A percentile compares a stretch with the other conserved stretches of the same genome.
Conservation (phyloP, 352 stramenopile species). For the Globisporangium parvum region DNA sequence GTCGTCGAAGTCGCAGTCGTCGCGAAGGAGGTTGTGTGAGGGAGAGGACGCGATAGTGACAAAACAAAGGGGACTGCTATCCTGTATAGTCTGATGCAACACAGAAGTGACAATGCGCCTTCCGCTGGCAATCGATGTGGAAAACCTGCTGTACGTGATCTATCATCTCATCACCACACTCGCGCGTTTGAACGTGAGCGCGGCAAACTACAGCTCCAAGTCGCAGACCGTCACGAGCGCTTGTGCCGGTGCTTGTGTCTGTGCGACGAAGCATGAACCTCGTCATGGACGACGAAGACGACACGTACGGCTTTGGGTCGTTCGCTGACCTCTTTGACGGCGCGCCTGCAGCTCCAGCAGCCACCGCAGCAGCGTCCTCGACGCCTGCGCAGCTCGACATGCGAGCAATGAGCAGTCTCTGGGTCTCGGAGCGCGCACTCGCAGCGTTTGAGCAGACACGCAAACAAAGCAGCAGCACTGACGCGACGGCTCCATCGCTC, state of each 20-base stretch:
- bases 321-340: conserved; percentile 54
- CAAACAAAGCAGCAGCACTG: conserved; percentile 6
- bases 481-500: background rate
- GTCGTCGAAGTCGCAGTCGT: conserved; percentile 9
- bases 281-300: conserved; percentile 50
- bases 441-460: conserved; percentile 28
- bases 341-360: background rate
- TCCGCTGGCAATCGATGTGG: background rate
- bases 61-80: background rate
- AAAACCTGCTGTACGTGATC: background rate
- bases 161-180: too few relatives aligned
- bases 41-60: background rate
- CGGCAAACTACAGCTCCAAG: background rate
- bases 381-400: conserved; percentile 22
- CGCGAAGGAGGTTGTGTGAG: background rate
- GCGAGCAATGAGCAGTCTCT: conserved; percentile 32
- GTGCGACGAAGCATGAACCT: conserved; percentile 5
- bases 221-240: background rate
- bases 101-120: too few relatives aligned
- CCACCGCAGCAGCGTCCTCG: background rate
- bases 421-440: conserved; percentile 38
- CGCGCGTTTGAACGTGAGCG: background rate
- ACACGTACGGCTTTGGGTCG: conserved; percentile 65
- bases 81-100: background rate
- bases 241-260: background rate